Conservation (phyloP, 2,329 filamentous ascomycete species). For the Aspergillus melleus region DNA sequence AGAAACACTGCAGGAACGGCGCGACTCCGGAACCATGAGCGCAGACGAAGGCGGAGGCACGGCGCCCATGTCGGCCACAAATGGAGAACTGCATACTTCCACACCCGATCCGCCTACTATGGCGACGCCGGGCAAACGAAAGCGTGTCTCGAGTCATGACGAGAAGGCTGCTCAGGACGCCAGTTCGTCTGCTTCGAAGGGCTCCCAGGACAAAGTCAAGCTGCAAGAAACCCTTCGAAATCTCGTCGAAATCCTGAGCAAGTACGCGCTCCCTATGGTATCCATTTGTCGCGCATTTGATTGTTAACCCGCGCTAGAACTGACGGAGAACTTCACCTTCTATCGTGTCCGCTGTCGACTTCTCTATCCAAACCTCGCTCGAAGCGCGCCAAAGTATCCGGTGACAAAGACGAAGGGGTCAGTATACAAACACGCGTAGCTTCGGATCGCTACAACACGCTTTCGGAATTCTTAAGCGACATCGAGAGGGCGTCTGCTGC, state of each 20-base stretch:
- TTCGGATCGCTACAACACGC: slow-evolving; percentile 38
- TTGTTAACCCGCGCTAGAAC: slow-evolving; percentile 35
- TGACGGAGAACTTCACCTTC: slow-evolving; percentile 45
- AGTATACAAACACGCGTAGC: slow-evolving; percentile 42
- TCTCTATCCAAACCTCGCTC: slow-evolving; percentile 41
- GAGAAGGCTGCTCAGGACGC: slow-evolving; percentile 29
- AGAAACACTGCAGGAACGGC: slow-evolving; percentile 21
- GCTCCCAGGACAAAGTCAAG: slow-evolving; percentile 27
- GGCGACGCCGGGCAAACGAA: slow-evolving; percentile 44
- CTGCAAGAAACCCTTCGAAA: slow-evolving; percentile 39
- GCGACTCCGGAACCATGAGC: slow-evolving; percentile 35
- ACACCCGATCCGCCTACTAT: slow-evolving; percentile 29
- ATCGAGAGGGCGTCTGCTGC: slow-evolving; percentile 41
- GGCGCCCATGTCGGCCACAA: slow-evolving; percentile 31
- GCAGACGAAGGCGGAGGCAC: slow-evolving; percentile 37
- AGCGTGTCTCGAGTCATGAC: slow-evolving; percentile 38
- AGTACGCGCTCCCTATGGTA: slow-evolving; percentile 19
- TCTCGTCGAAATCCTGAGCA: slow-evolving; percentile 34
- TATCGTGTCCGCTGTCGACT: slow-evolving; percentile 40
- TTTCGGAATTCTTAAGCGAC: slow-evolving; percentile 45
- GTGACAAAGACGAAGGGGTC: slow-evolving; percentile 32
- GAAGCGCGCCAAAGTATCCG: slow-evolving; percentile 45
- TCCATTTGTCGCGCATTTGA: background rate
- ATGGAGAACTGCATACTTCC: slow-evolving; percentile 34
- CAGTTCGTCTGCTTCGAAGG: slow-evolving; percentile 22